phyloP scores from a whole-genome alignment of 2,329 filamentous ascomycete genomes.

The Monosporascus cannonballus region DNA sequence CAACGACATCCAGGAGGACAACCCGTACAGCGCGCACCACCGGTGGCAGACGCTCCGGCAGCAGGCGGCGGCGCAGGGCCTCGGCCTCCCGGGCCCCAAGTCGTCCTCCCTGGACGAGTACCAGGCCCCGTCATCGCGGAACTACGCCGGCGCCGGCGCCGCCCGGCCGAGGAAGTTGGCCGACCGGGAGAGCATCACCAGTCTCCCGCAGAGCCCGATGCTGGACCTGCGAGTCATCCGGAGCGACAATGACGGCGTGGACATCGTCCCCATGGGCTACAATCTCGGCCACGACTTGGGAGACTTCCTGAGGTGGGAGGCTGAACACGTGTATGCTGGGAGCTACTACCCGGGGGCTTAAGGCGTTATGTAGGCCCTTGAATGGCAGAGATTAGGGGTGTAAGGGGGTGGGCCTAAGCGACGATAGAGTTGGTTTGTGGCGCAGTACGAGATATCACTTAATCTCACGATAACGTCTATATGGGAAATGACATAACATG shows the following conservation, averaged over 20 bases:
- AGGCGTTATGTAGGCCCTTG: too few species aligned
- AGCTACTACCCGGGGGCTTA: constrained; percentile 13
- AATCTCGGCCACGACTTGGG: constrained; percentile 54
- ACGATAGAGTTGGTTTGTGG: not conserved
- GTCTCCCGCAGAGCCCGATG: constrained; percentile 47
- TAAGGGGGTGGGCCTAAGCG: not conserved
- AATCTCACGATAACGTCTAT: too few species aligned
- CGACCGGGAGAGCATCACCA: constrained; percentile 30
- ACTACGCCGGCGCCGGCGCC: constrained; percentile 3
- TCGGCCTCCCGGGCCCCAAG: constrained; percentile 9
- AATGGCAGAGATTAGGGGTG: not conserved
- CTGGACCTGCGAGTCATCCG: constrained; percentile 38
- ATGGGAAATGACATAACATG: too few species aligned
- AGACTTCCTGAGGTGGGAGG: constrained; percentile 53
- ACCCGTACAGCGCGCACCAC: constrained; percentile 19
- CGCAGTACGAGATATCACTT: too few species aligned
- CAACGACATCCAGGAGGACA: constrained; percentile 21
- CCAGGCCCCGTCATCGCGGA: not conserved
- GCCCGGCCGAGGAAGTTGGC: constrained; percentile 18
- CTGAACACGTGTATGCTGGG: constrained; percentile 40
- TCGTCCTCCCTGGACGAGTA: not conserved
- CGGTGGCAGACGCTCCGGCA: constrained; percentile 14
- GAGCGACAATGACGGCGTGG: constrained; percentile 32
- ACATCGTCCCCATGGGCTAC: constrained; percentile 51
- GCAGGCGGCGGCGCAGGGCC: constrained; percentile 8